Base-by-base conservation (phyloP, 352 stramenopile genomes). In the Globisporangium nagaii region DNA sequence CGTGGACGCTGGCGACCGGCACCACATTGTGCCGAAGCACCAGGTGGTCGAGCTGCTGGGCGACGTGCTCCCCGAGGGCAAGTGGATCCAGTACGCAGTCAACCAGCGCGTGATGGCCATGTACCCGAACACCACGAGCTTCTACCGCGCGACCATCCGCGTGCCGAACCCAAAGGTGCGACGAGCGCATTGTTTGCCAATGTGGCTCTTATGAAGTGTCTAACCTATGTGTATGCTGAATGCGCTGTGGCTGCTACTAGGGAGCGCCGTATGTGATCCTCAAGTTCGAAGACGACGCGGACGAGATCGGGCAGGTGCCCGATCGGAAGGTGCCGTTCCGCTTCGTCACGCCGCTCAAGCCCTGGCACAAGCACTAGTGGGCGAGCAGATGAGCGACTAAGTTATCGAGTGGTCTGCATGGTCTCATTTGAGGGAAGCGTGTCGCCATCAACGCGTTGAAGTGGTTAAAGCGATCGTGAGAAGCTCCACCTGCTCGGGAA, bases 221-320 rank as follows among this genome's bases (percentile, higher is more conserved):
- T n/a, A 34, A 22, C 22, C 24, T 22, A 11, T 34, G 34, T 20
- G 45, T 52, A 24, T 15, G 20, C 31, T 20, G 17, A 36, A n/a
- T 35, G 9, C 7, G 12, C 42, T 39, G 0, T 39, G 2, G 17
- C 60, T 72, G 57, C 15, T 62, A 31, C 15, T 56, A 88, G 73
- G 80, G 83, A 17, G 77, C 79, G 27, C 81, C 95, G 41, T 96
- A 97, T 58, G 90, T 99, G 28, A 92, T 98, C 59, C 78, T 99
- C 31, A 97, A 98, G 58, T 99, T 99, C 60, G 95, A 98, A 61
- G 95, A 99, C 70, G 96, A 99, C 58, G 95, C 97, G 60, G 83
- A 98, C 46, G 82, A 97, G 51, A 78, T 86, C 36, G 94, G 94
- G 12, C 82, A 88, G 25, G 95, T 93, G 20, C 94, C 95, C 2